Evolutionary conservation across 352 stramenopile genomes (phyloP).

Genomic region (Halophytophthora batemanensis): DNA sequence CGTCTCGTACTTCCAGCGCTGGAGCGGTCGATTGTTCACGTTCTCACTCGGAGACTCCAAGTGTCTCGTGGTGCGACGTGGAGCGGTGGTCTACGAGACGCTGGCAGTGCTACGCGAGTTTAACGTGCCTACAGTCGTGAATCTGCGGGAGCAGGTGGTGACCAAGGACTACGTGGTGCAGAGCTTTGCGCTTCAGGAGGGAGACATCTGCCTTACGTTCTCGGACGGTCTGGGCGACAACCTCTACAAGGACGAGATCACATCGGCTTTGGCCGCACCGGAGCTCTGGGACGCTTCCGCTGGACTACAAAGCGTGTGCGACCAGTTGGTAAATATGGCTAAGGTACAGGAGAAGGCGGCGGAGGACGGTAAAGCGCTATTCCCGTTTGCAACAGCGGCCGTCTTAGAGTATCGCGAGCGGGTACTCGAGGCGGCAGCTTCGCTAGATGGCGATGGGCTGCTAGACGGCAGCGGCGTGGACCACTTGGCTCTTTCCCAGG

Average conservation of each 20-base stretch:
- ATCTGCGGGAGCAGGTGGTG: constrained; percentile 45
- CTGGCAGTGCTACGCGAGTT: constrained; percentile 69
- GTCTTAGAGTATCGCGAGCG: constrained; percentile 60
- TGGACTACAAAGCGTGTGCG: constrained; percentile 44
- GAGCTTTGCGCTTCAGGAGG: constrained; percentile 47
- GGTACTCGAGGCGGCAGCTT: constrained; percentile 34
- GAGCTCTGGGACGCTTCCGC: constrained; percentile 16
- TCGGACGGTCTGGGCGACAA: constrained; percentile 80
- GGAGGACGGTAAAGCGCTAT: constrained; percentile 20
- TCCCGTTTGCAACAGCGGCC: constrained; percentile 66
- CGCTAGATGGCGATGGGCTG: constrained; percentile 3
- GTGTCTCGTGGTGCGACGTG: constrained; percentile 50
- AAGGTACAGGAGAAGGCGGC: constrained; percentile 28
- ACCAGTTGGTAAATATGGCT: constrained; percentile 46
- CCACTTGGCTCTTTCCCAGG: constrained; percentile 44
- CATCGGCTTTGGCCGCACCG: constrained; percentile 13
- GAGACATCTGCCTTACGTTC: constrained; percentile 70
- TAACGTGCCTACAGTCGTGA: constrained; percentile 78
- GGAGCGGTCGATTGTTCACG: constrained; percentile 50
- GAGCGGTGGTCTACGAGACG: constrained; percentile 61
- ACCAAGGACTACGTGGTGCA: constrained; percentile 67
- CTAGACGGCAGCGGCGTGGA: constrained; percentile 27
- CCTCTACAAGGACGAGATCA: constrained; percentile 75
- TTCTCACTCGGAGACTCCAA: constrained; percentile 84
- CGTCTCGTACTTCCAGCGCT: constrained; percentile 74